A percentile compares a stretch with the other conserved stretches of the same genome.
Evolutionary conservation across 768 basidiomycete species (phyloP).

Genomic region (Pulveroboletus sp.): DNA sequence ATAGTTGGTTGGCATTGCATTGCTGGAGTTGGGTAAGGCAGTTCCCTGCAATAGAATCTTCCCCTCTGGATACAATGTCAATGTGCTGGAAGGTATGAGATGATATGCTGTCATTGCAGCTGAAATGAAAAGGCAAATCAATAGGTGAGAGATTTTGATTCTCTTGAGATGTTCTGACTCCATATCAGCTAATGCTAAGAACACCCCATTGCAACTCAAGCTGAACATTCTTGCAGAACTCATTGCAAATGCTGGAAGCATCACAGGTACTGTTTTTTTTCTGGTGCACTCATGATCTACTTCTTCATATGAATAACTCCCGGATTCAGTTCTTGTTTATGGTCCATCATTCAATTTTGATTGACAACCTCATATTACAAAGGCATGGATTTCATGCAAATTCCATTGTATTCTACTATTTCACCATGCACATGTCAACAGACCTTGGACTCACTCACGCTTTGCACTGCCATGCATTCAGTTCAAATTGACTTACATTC

Average conservation of each 20-base stretch:
- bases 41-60: slow-evolving; percentile 96
- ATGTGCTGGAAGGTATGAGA: slow-evolving; percentile 93
- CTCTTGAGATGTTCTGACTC: background rate
- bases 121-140: slow-evolving; percentile 87
- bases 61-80: slow-evolving; percentile 86
- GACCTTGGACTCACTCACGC: no score
- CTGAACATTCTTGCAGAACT: slow-evolving; percentile 91
- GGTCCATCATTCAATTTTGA: slow-evolving; percentile 5
- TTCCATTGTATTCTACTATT: no score
- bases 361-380: slow-evolving; percentile 70
- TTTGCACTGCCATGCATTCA: no score
- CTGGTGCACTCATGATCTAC: slow-evolving; percentile 82
- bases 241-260: slow-evolving; percentile 87
- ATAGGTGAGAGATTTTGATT: slow-evolving; percentile 62
- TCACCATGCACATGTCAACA: no score
- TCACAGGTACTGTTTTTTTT: slow-evolving; percentile 79
- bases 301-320: slow-evolving; percentile 70
- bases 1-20: slow-evolving; percentile 91
- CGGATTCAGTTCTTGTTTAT: slow-evolving; percentile 38
- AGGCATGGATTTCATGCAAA: slow-evolving; percentile 87
- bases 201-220: slow-evolving; percentile 92
- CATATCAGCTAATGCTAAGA: slow-evolving; percentile 71
- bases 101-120: slow-evolving; percentile 90
- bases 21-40: slow-evolving; percentile 93
- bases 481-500: no score